Base-by-base conservation (phyloP, 2,329 filamentous ascomycete genomes). In the Cryoendolithus antarcticus region DNA sequence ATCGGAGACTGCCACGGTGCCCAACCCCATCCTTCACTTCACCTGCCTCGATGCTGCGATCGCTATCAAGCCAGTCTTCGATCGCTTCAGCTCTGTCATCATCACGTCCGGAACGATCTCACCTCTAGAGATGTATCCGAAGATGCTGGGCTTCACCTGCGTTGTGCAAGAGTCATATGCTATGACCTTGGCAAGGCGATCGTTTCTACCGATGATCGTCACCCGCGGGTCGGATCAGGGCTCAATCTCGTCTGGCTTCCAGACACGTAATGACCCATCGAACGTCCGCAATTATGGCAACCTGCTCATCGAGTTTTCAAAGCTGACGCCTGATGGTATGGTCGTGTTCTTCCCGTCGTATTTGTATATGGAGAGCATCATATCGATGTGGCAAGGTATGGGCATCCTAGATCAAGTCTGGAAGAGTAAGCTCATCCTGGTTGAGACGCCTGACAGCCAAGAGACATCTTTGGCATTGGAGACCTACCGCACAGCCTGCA, bases 291-390 rank as follows among this genome's bases (percentile, higher is more conserved):
- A 98, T 60, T 98, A 95, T 52, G 93, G 91, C 33, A 91, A 81
- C 47, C 71, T 98, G 2, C 69, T 98, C 27, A 91, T 88, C 6
- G 91, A 98, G 58, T 96, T 98, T 58, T 84, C 86, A 39, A 93
- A 89, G 60, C 80, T 96, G 48, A 98, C 91, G 0, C 93, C 91
- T 0, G 91, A 98, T 54, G 91, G 91, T 24, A 80, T 98, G 61
- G 91, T 98, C n/a, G 91, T 98, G 30, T 98, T 98, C 69, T 98
- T 98, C 59, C 93, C 91, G 0, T 94, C 86, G 0, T 98, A 98
- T 54, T 73, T 98, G 1, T 98, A 98, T 65, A 96, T 98, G 91
- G 91, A 98, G 59, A 91, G 82, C 38, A 96, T 96, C 58, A 95
- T 98, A 59, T 89, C 82, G 59, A 94, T 94, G 78, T 98, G 91